phyloP scores from a whole-genome alignment of 306 rosid genomes.

The Acacia acuminata region DNA sequence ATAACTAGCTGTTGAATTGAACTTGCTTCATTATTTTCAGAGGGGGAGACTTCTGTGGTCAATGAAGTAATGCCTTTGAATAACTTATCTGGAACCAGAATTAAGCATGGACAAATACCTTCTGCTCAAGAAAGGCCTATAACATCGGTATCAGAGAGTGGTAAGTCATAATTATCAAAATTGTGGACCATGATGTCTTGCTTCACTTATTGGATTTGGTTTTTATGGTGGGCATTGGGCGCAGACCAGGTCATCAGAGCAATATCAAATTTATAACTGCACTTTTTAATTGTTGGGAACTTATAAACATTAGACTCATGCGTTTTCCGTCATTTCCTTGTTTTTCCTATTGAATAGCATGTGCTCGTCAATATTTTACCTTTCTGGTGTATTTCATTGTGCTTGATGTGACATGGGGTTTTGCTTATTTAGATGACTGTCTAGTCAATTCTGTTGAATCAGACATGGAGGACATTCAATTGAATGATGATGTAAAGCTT shows the following conservation, averaged over 20 bases:
- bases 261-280: not conserved
- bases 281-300: not conserved
- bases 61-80: constrained; percentile 31
- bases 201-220: constrained; percentile 10
- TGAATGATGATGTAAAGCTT: constrained; percentile 51
- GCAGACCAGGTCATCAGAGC: constrained; percentile 8
- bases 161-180: constrained; percentile 11
- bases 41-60: constrained; percentile 31
- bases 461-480: constrained; percentile 58
- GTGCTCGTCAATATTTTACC: not conserved
- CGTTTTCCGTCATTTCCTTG: not conserved
- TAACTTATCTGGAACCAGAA: constrained; percentile 28
- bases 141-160: constrained; percentile 26
- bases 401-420: constrained; percentile 23
- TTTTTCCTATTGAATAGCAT: not conserved
- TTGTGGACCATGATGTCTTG: not conserved
- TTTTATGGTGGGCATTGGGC: not conserved
- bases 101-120: constrained; percentile 22
- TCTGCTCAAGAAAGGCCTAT: constrained; percentile 32
- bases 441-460: constrained; percentile 31
- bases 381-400: constrained; percentile 11
- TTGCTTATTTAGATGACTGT: constrained; percentile 44
- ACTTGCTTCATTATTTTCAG: constrained; percentile 30
- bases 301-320: not conserved
- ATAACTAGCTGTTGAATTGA: constrained; percentile 4